These are phyloP conservation scores for Globisporangium barbulae DNA, from an alignment of 352 stramenopile genomes.

Conservation along the genomic window DNA sequence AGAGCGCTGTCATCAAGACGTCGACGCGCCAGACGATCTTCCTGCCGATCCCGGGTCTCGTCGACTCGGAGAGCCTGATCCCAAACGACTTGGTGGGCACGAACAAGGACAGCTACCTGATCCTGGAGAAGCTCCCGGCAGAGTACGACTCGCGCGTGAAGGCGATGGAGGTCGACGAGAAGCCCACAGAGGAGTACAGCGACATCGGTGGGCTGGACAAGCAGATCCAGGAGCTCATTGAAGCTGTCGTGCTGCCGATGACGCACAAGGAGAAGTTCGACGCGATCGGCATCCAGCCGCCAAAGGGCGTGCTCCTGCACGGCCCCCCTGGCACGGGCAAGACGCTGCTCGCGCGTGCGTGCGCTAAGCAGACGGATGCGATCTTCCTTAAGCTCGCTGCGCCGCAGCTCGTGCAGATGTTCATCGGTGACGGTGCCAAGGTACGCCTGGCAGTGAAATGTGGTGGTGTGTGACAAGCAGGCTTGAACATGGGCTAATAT, in stretches of 20 bases:
- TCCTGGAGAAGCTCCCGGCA: conserved; percentile 97
- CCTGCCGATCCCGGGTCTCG: conserved; percentile 96
- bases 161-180: conserved; percentile 97
- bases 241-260: conserved; percentile 98
- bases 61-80: conserved; percentile 93
- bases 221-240: conserved; percentile 98
- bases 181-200: conserved; percentile 93
- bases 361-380: conserved; percentile 97
- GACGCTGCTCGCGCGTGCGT: conserved; percentile 97
- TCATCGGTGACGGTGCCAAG: conserved; percentile 98
- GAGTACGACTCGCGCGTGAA: conserved; percentile 99
- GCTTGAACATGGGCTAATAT: neutral
- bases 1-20: conserved; percentile 97
- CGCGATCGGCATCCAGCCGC: conserved; percentile 94
- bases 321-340: conserved; percentile 98
- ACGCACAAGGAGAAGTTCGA: conserved; percentile 98
- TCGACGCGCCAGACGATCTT: conserved; percentile 99
- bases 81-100: conserved; percentile 98
- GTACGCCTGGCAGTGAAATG: conserved; percentile 7
- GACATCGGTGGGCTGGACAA: conserved; percentile 97
- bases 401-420: conserved; percentile 98
- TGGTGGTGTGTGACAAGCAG: neutral
- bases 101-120: conserved; percentile 99
- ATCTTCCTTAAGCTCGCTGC: conserved; percentile 99
- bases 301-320: conserved; percentile 97